Percentiles rank a stretch among this genome's conserved stretches.
Conservation (phyloP, 495 filamentous ascomycete species). For the Lophiostoma macrostomum region DNA sequence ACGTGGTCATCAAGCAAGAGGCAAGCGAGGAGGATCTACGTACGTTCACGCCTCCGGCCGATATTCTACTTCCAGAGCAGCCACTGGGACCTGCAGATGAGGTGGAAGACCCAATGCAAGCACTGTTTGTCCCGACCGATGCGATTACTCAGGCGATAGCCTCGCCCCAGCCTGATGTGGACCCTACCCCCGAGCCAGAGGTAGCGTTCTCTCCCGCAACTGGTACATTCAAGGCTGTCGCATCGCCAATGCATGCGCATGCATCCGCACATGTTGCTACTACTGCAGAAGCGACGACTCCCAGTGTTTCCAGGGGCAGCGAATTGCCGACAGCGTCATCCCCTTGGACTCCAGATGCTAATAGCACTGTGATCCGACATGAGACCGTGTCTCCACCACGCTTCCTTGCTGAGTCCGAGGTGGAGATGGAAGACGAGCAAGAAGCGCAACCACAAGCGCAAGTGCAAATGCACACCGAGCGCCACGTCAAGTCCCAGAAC, state of each 20-base stretch:
- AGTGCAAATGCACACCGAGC: background rate
- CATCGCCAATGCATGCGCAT: slow-evolving; percentile 14
- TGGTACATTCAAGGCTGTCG: slow-evolving; percentile 32
- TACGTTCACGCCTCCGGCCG: background rate
- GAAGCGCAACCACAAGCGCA: background rate
- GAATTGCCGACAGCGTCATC: slow-evolving; percentile 23
- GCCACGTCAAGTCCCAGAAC: background rate
- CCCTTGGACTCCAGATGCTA: slow-evolving; percentile 27
- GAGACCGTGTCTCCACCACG: slow-evolving; percentile 16
- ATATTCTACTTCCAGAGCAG: no score
- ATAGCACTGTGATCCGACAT: slow-evolving; percentile 19
- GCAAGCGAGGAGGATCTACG: slow-evolving; percentile 1
- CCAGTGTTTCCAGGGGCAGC: slow-evolving; percentile 10
- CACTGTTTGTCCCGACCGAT: background rate
- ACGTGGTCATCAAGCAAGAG: slow-evolving; percentile 12
- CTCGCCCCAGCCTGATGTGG: background rate
- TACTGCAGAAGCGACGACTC: slow-evolving; percentile 5
- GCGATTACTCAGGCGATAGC: slow-evolving; percentile 1
- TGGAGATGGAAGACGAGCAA: background rate
- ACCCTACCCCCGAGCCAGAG: slow-evolving; percentile 7
- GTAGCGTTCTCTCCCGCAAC: slow-evolving; percentile 37
- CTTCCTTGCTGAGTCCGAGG: background rate
- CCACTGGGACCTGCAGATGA: background rate
- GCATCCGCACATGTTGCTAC: background rate
- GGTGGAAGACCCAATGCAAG: background rate